These are phyloP conservation scores for Diaporthe citrichinensis DNA, from an alignment of 2,329 filamentous ascomycete species.

Conservation along the genomic window DNA sequence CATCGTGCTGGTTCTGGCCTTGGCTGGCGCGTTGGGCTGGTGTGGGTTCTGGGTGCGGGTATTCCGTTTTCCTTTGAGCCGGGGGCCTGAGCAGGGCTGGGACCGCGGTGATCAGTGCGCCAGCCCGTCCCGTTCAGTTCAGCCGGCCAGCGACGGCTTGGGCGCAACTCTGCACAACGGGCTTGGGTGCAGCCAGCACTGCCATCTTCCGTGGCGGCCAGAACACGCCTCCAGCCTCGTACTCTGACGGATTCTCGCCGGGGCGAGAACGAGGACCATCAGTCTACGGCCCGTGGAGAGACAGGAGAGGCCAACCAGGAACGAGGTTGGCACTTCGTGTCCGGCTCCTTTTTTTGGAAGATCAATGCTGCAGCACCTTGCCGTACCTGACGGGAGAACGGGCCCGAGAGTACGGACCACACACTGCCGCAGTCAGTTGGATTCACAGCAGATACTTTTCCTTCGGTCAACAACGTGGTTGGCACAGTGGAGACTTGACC, in stretches of 20 bases:
- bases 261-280: slow-evolving; percentile 1
- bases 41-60: slow-evolving; percentile 10
- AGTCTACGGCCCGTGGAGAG: not conserved
- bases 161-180: not conserved
- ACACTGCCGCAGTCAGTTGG: not conserved
- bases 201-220: slow-evolving; percentile 7
- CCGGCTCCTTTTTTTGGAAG: not conserved
- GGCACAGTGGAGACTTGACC: not conserved
- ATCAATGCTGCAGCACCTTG: not conserved
- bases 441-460: not conserved
- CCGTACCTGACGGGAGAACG: not conserved
- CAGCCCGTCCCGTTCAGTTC: not conserved
- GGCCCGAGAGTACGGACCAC: slow-evolving; percentile 25
- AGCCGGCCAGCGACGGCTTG: slow-evolving; percentile 15
- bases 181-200: not conserved
- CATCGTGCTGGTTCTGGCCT: slow-evolving; percentile 10
- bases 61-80: slow-evolving; percentile 29
- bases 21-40: not conserved
- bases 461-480: slow-evolving; percentile 14
- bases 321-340: not conserved
- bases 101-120: slow-evolving; percentile 18
- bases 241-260: not conserved
- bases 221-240: slow-evolving; percentile 24
- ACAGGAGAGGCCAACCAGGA: slow-evolving; percentile 3
- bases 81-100: not conserved